Evolutionary conservation across 2,329 filamentous ascomycete genomes (phyloP).

Genomic region (Pseudopyrenochaeta lycopersici): DNA sequence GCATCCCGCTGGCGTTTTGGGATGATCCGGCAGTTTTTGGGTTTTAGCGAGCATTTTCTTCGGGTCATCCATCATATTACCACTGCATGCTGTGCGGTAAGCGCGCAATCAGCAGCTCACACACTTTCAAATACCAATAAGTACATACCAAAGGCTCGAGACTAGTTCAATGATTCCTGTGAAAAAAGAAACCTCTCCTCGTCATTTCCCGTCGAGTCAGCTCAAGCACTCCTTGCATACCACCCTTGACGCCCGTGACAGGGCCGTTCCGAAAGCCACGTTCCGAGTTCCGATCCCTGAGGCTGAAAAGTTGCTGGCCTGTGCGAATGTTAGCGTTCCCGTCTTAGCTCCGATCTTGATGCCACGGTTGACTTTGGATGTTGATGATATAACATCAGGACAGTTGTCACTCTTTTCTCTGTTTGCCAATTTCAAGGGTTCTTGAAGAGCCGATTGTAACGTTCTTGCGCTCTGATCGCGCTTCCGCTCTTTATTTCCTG

Average conservation of each 20-base stretch:
- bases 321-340: constrained; percentile 28
- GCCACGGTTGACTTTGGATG: constrained; percentile 39
- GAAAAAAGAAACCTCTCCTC: too few relatives aligned
- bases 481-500: neutral
- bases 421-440: neutral
- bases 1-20: neutral
- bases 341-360: constrained; percentile 42
- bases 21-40: constrained; percentile 8
- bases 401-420: constrained; percentile 10
- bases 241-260: neutral
- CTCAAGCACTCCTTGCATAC: too few relatives aligned
- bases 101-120: neutral
- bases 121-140: neutral
- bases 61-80: neutral
- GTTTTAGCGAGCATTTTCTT: constrained; percentile 11
- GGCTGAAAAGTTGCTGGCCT: constrained; percentile 19
- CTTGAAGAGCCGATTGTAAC: too few relatives aligned
- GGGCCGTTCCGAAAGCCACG: constrained; percentile 10
- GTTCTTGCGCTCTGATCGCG: too few relatives aligned
- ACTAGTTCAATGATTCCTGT: too few relatives aligned
- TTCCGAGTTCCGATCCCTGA: constrained; percentile 28
- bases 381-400: constrained; percentile 3
- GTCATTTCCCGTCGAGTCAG: neutral
- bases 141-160: neutral
- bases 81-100: neutral